Base-by-base conservation (phyloP, 345 rosid genomes). In the Leavenworthia alabamica region DNA sequence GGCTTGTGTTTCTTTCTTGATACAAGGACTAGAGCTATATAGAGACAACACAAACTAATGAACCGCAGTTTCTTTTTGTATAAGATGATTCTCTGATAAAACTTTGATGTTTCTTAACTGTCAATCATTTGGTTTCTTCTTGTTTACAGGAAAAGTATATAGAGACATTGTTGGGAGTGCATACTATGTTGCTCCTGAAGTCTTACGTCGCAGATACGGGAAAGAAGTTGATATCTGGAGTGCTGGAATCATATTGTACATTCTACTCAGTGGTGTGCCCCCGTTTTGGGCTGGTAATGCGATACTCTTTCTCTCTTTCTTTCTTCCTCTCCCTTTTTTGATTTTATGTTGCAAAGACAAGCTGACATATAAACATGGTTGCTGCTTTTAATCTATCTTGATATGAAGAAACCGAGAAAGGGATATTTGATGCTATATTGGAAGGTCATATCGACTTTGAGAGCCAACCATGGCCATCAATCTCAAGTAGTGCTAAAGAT, bases 401-500 rank as follows among this genome's bases (percentile, higher is more conserved):
- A 60, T 51, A 51, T 82, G 73, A 79, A 92, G 97, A 92, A 70
- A 82, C 76, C 12, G 93, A 92, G 72, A 82, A 79, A 49, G 94
- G 89, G 15, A 92, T 89, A 56, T 92, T 89, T 67, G 84, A 83
- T 56, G 90, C 94, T 36, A 79, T 92, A 75, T 49, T 86, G 64
- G 68, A 80, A 67, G 97, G 97, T 56, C 78, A 86, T 17, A 83
- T 92, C 28, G 96, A 89, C 74, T 92, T 89, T 71, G 82, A 83
- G 39, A 82, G 77, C 73, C 7, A 77, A 32, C 98, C 98, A 15
- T 92, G 98, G 98, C 97, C 97, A 6, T 73, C 74, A 26, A 89
- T 89, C 80, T 85, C 98, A n/a, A 46, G 31, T 39, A 83, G 86
- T 81, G 98, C 98, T 48, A 92, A 89, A 67, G 98, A 92, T 77